Evolutionary conservation across 2,329 filamentous ascomycete species (phyloP), one percentile per base, ranked within the genome.

Genomic region (Pseudopithomyces chartarum): DNA sequence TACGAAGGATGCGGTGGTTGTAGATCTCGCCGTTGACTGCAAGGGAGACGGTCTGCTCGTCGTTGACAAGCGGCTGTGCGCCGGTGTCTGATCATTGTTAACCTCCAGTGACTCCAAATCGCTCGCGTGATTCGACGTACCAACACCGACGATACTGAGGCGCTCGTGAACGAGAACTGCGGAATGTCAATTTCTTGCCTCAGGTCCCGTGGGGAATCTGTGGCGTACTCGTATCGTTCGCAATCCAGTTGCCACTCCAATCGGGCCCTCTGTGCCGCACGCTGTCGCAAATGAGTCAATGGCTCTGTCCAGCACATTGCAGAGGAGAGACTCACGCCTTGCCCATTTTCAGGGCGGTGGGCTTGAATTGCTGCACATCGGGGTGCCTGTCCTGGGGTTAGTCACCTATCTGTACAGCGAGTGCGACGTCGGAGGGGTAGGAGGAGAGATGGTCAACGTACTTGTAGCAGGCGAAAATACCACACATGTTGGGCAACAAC

Each of bases 1-100:
- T 98, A 75, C 95, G 90, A 73, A 99, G 84, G 72, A 97, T 86
- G 75, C 94, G 90, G 82, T 99, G 95, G 87, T 99, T 99, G 85
- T 99, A 99, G 77, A 99, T 99, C 78, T 99, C 95, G 80, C 95
- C 95, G 79, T 99, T 99, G 86, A 98, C 95, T 64, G 95, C 94
- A 59, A 99, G 87, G 63, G 94, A 88, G 70, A 99, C 89, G 69
- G 84, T 89, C 64, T 88, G 89, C 76, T 98, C 94, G 66, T 92
- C 87, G 82, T 92, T 98, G 83, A 94, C 90, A 65, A 99, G 84
- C 63, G 95, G 95, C 81, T 99, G 95, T 51, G 95, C 94, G 76
- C 95, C 95, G 71, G 91, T 94, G 77, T 98, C 94, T 94, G 76
- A 34, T 33, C 42, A 59, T 44, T 44, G 58, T 73, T 59, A 76